These are phyloP conservation scores for Aureobasidium sp. DNA, from an alignment of 2,329 filamentous ascomycete species.

Conservation along the genomic window DNA sequence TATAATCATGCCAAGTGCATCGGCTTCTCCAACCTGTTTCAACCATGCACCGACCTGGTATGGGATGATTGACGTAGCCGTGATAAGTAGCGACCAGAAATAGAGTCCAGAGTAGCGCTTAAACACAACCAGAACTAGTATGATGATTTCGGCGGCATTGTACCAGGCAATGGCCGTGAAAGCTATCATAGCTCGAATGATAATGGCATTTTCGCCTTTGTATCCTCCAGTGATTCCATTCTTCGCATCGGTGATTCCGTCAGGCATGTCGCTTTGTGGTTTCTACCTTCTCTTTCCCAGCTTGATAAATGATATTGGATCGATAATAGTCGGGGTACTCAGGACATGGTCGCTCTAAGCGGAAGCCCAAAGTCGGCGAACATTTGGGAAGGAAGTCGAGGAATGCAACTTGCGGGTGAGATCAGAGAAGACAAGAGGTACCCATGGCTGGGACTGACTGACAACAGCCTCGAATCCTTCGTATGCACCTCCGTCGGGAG, in stretches of 20 bases:
- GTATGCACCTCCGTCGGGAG: background rate
- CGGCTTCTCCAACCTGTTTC: conserved; percentile 31
- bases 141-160: conserved; percentile 38
- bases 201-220: conserved; percentile 21
- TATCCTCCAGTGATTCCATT: conserved; percentile 17
- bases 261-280: background rate
- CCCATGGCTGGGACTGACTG: background rate
- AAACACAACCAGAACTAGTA: conserved; percentile 41
- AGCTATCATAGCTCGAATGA: conserved; percentile 24
- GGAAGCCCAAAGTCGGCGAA: background rate
- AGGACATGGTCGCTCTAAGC: background rate
- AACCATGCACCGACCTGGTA: conserved; percentile 42
- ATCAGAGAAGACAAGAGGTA: background rate
- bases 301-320: background rate
- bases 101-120: conserved; percentile 40
- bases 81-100: conserved; percentile 41
- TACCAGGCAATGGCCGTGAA: conserved; percentile 28
- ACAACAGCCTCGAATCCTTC: conserved; percentile 4
- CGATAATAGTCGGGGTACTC: background rate
- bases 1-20: conserved; percentile 30
- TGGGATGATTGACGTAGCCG: conserved; percentile 37
- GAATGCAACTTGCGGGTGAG: background rate
- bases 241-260: conserved; percentile 4
- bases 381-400: too few species aligned
- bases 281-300: background rate